Evolutionary conservation across 768 basidiomycete genomes (phyloP), one percentile per base, ranked within the genome.

Genomic region (Rhodotorula diobovata): DNA sequence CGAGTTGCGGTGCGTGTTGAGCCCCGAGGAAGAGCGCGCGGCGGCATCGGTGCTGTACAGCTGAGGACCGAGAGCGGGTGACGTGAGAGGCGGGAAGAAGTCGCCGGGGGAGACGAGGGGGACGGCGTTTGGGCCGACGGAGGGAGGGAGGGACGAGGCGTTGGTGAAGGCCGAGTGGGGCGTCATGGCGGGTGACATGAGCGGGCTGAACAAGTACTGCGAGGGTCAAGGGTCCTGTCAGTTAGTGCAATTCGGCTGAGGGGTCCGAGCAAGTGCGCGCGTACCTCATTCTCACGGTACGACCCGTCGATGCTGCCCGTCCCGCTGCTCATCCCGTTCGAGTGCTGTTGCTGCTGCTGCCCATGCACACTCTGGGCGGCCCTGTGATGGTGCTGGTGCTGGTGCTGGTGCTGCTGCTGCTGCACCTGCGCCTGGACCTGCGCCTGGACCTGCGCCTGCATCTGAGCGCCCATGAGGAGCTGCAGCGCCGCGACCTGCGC

Each of bases 111-210:
- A 54, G 45, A 71, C 61, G 46, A 65, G 57, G 15, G 65, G 51
- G 9, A 61, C 28, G 48, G 48, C 48, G 23, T 28, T 25, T 28
- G 67, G 60, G 30, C 70, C 67, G 43, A 55, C 63, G 7, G 70
- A 75, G 12, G 70, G 63, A 16, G 74, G 70, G 30, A 75, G 66
- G 43, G 73, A 74, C 6, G 72, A 72, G 5, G 68, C 73, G 7
- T 71, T 75, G 21, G 71, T 71, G 46, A 76, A 80, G 28, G 53
- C 65, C 12, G 79, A 76, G 12, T 70, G 68, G 18, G 79, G 77
- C 12, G 81, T 80, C 60, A 82, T 75, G 8, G 81, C 81, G 0
- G 82, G 82, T 28, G 82, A 82, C 58, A 82, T 76, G 35, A 81
- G 76, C 2, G 82, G 81, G 16, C 77, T 74, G 74, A 82, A 80